phyloP scores from a whole-genome alignment of 257 asterid species.

The Cynanchum wilfordii region DNA sequence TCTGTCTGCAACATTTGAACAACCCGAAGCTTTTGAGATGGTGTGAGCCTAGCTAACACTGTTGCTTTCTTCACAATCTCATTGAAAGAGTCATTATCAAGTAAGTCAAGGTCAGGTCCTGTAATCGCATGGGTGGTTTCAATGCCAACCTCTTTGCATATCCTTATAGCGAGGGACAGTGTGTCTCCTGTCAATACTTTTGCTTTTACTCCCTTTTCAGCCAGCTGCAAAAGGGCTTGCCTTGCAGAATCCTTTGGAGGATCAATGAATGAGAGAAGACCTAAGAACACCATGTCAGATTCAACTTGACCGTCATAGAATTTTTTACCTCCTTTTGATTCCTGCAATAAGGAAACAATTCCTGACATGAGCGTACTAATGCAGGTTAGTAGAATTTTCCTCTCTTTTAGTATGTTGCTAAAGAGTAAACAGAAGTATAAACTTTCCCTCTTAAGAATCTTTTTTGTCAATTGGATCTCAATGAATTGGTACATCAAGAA shows the following conservation, averaged over 20 bases:
- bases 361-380: neutral
- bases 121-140: constrained; percentile 18
- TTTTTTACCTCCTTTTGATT: neutral
- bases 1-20: constrained; percentile 19
- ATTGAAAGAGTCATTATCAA: constrained; percentile 23
- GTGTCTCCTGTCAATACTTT: constrained; percentile 24
- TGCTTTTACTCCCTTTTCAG: constrained; percentile 26
- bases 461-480: neutral
- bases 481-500: neutral
- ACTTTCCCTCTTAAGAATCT: neutral
- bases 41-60: constrained; percentile 25
- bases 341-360: constrained; percentile 9
- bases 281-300: constrained; percentile 21
- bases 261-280: constrained; percentile 18
- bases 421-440: neutral
- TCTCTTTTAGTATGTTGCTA: neutral
- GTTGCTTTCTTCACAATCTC: constrained; percentile 20
- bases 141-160: constrained; percentile 27
- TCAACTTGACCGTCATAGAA: constrained; percentile 13
- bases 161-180: constrained; percentile 19
- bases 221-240: constrained; percentile 14
- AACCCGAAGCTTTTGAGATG: constrained; percentile 20
- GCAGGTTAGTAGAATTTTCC: neutral
- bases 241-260: constrained; percentile 26
- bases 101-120: constrained; percentile 26